Percentiles rank a stretch among this genome's conserved stretches.
Conservation (phyloP, 768 basidiomycete species). For the Butyriboletus loyo region DNA sequence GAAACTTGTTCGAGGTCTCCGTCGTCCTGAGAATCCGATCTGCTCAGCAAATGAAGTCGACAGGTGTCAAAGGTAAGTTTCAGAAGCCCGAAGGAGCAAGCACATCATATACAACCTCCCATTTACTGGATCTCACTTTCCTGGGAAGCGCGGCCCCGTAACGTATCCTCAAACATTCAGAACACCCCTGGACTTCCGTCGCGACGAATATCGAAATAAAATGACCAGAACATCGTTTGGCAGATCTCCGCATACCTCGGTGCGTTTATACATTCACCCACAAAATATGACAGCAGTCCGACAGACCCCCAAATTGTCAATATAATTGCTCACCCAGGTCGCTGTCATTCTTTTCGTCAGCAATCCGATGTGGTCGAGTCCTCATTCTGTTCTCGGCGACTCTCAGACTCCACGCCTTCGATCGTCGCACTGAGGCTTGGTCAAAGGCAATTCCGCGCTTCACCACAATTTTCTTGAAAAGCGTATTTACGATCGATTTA, state of each 20-base stretch:
- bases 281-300: not conserved
- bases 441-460: no score
- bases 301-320: not conserved
- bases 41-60: not conserved
- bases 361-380: not conserved
- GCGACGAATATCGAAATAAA: not conserved
- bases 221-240: not conserved
- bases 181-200: not conserved
- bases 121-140: not conserved
- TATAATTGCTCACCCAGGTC: not conserved
- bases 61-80: constrained; percentile 10
- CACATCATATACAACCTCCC: not conserved
- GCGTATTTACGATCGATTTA: not conserved
- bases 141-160: not conserved
- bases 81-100: constrained; percentile 1
- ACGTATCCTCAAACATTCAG: not conserved
- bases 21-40: not conserved
- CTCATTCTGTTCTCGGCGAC: not conserved
- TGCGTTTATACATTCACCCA: not conserved
- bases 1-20: not conserved
- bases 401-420: not conserved
- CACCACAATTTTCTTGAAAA: not conserved
- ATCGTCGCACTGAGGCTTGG: no score
- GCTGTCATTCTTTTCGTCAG: not conserved
- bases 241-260: not conserved